Conservation (phyloP, 148 eudicot species). For the Vaccinium darrowii region DNA sequence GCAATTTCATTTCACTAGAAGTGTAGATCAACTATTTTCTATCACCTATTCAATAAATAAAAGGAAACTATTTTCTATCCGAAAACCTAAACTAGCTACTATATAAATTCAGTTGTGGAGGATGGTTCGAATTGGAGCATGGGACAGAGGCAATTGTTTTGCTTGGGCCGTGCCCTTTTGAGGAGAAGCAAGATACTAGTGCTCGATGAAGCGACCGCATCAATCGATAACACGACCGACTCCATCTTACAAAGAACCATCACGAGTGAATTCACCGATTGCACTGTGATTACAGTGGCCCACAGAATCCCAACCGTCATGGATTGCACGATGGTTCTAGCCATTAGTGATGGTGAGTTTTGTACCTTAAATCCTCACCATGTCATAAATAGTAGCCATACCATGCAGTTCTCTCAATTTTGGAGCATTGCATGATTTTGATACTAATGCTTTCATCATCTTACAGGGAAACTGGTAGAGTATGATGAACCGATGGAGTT, state of each 20-base stretch:
- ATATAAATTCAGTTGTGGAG: conserved; percentile 53
- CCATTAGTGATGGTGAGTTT: conserved; percentile 77
- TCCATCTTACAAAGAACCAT: conserved; percentile 72
- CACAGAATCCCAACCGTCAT: conserved; percentile 93
- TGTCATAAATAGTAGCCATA: neutral
- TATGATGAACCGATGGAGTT: conserved; percentile 79
- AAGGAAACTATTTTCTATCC: neutral
- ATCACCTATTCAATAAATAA: neutral
- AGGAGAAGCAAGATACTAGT: conserved; percentile 85
- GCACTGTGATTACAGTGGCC: conserved; percentile 92
- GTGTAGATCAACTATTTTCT: neutral
- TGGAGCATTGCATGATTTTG: neutral
- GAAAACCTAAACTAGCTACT: neutral
- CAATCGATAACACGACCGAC: conserved; percentile 85
- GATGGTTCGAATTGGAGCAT: conserved; percentile 98
- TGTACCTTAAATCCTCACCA: neutral
- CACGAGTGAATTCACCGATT: conserved; percentile 69
- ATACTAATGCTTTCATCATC: neutral
- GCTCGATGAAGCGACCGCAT: conserved; percentile 96
- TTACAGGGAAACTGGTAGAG: conserved; percentile 72
- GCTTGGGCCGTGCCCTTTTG: conserved; percentile 80
- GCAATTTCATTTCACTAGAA: neutral
- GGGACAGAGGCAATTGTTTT: conserved; percentile 91
- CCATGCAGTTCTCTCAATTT: conserved; percentile 7
- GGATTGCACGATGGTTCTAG: conserved; percentile 91